A percentile compares a stretch with the other conserved stretches of the same genome.
Evolutionary conservation across 495 filamentous ascomycete species (phyloP).

Genomic region (Aspergillus conjunctus): DNA sequence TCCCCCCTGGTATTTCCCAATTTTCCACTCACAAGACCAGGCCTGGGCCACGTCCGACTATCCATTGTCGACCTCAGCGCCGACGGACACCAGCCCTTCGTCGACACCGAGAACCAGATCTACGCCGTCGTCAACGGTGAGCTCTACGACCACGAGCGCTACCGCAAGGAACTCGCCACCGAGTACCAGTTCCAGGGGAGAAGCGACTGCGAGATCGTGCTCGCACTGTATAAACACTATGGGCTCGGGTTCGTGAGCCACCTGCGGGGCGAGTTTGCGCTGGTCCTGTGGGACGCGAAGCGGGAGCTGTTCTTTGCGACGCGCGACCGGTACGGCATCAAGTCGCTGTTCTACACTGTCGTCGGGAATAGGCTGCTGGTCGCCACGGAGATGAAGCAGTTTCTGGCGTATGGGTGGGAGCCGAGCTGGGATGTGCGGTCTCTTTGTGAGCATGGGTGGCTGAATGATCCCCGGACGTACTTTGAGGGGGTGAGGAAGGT

Average conservation of each 20-base stretch:
- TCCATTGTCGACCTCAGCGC: constrained; percentile 55
- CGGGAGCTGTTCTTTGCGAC: constrained; percentile 43
- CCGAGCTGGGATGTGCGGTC: constrained; percentile 52
- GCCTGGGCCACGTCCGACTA: constrained; percentile 49
- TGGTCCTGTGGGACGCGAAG: constrained; percentile 49
- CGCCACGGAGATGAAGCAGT: constrained; percentile 49
- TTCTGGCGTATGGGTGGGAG: constrained; percentile 48
- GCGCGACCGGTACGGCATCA: constrained; percentile 56
- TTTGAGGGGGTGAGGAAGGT: constrained; percentile 47
- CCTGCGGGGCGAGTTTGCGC: constrained; percentile 54
- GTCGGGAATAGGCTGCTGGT: constrained; percentile 38
- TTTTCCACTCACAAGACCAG: constrained; percentile 10
- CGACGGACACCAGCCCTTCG: constrained; percentile 50
- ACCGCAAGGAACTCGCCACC: constrained; percentile 35
- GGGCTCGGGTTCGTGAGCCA: constrained; percentile 47
- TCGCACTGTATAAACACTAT: constrained; percentile 53
- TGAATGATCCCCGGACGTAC: constrained; percentile 41
- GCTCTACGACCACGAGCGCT: constrained; percentile 51
- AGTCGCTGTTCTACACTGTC: constrained; percentile 53
- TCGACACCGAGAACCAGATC: constrained; percentile 36
- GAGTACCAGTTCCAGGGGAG: constrained; percentile 45
- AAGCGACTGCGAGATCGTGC: constrained; percentile 51
- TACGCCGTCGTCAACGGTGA: constrained; percentile 60
- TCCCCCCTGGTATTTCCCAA: not conserved
- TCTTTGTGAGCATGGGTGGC: constrained; percentile 41